A percentile compares a stretch with the other conserved stretches of the same genome.
These are phyloP conservation scores for Harringtonia lauricola DNA, from an alignment of 2,329 filamentous ascomycete genomes.

Conservation along the genomic window DNA sequence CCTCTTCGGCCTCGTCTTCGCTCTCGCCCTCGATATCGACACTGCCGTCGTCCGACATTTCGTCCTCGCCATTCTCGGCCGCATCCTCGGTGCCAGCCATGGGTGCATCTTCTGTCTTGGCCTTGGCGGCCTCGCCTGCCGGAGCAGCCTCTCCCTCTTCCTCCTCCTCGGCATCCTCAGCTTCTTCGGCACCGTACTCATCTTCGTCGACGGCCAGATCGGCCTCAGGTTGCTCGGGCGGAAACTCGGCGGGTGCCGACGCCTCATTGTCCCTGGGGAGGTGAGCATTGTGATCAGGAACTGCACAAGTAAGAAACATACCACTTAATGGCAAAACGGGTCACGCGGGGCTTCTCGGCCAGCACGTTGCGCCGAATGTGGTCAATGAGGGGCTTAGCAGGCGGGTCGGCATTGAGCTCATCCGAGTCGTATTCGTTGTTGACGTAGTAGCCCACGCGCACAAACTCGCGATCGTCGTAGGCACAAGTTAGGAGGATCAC, in stretches of 20 bases:
- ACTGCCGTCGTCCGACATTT: conserved; percentile 26
- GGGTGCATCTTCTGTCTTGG: conserved; percentile 16
- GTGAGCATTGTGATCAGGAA: background rate
- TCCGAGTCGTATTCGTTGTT: conserved; percentile 98
- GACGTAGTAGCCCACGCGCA: conserved; percentile 97
- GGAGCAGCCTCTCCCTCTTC: conserved; percentile 24
- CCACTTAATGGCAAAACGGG: conserved; percentile 98
- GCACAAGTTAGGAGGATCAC: conserved; percentile 93
- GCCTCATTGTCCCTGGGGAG: conserved; percentile 82
- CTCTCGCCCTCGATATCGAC: conserved; percentile 27
- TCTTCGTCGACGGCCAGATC: conserved; percentile 78
- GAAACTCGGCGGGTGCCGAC: conserved; percentile 89
- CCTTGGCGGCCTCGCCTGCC: conserved; percentile 7
- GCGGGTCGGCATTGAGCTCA: conserved; percentile 79
- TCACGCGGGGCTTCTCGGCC: conserved; percentile 94
- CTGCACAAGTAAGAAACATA: conserved; percentile 42
- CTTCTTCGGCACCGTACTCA: conserved; percentile 84
- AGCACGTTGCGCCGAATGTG: conserved; percentile 86
- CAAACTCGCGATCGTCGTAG: conserved; percentile 94
- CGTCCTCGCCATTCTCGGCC: conserved; percentile 21
- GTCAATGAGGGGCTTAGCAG: conserved; percentile 84
- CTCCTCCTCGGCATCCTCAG: conserved; percentile 57
- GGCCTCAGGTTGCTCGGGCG: conserved; percentile 93
- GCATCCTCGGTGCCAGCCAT: conserved; percentile 21
- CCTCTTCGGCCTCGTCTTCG: conserved; percentile 25